Evolutionary conservation across 345 rosid species (phyloP).

Genomic region (Acer campestre): DNA sequence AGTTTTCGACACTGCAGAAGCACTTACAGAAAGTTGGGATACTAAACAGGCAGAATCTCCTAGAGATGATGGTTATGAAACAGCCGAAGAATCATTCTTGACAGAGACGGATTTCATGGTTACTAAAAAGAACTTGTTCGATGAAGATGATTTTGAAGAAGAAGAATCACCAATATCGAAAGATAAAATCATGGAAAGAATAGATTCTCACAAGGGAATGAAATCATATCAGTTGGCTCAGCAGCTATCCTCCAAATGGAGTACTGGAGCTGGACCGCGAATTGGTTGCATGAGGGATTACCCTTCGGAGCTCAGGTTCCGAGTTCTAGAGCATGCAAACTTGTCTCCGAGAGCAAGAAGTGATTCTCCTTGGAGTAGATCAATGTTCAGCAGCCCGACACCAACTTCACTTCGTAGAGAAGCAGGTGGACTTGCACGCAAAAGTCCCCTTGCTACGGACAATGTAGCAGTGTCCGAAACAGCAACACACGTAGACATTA

Average conservation of each 20-base stretch:
- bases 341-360: slow-evolving; percentile 66
- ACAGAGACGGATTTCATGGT: slow-evolving; percentile 72
- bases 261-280: slow-evolving; percentile 91
- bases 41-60: slow-evolving; percentile 26
- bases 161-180: slow-evolving; percentile 53
- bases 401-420: slow-evolving; percentile 24
- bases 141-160: slow-evolving; percentile 56
- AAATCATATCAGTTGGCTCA: slow-evolving; percentile 78
- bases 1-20: slow-evolving; percentile 19
- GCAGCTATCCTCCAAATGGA: slow-evolving; percentile 78
- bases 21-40: slow-evolving; percentile 12
- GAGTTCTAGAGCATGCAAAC: slow-evolving; percentile 67
- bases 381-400: slow-evolving; percentile 27
- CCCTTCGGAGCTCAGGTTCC: slow-evolving; percentile 74
- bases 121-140: slow-evolving; percentile 61
- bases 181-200: slow-evolving; percentile 74
- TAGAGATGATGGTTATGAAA: slow-evolving; percentile 69
- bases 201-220: slow-evolving; percentile 75
- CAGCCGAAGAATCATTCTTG: slow-evolving; percentile 66
- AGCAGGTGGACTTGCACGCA: slow-evolving; percentile 8
- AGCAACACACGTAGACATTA: slow-evolving; percentile 15
- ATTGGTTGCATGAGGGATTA: slow-evolving; percentile 97
- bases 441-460: slow-evolving; percentile 30
- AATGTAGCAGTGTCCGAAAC: slow-evolving; percentile 8
- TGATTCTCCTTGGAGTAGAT: slow-evolving; percentile 18